Evolutionary conservation across 2,329 filamentous ascomycete species (phyloP), one percentile per base, ranked within the genome.

Genomic region (Pseudogymnoascus destructans): DNA sequence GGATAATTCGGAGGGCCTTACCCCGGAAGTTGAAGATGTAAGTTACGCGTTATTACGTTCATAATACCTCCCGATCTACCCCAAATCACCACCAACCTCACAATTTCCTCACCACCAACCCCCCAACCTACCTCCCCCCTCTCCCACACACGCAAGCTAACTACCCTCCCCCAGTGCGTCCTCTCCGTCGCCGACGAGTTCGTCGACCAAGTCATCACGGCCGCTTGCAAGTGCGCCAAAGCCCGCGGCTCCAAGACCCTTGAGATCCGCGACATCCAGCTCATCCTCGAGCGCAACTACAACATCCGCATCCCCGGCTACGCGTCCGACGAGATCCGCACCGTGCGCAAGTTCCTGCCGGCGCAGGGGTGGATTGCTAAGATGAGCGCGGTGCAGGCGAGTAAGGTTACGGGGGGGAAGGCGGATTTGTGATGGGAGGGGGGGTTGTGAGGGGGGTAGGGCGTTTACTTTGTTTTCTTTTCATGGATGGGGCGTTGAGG

Each of bases 21-120:
- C 89, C 25, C 89, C 93, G 0, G 93, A 97, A 65, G 92, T 95
- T 55, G 93, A 98, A 80, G 92, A 97, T 79, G 91, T 95, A 78
- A 71, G 78, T 66, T 32, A 56, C 49, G 21, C 32, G 59, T 55
- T 42, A 49, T 55, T 49, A 57, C 46, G 58, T 57, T 57, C 19
- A 15, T n/a, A 58, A 60, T 46, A 23, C 61, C 55, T 55, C 21
- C 27, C 15, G 55, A 57, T 60, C 54, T 59, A 54, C 59, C 25
- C 57, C 38, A 58, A 52, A 58, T 59, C 17, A 33, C 58, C 19
- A 13, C 13, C n/a, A 19, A 30, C 15, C 30, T 62, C 23, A 32
- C n/a, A 17, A 25, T 32, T 15, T 30, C 9, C 17, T 59, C 40
- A 54, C 38, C 35, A 27, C 38, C n/a, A 55, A n/a, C n/a, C n/a